These are phyloP conservation scores for Cercophora scortea DNA, from an alignment of 495 filamentous ascomycete genomes.

Conservation along the genomic window DNA sequence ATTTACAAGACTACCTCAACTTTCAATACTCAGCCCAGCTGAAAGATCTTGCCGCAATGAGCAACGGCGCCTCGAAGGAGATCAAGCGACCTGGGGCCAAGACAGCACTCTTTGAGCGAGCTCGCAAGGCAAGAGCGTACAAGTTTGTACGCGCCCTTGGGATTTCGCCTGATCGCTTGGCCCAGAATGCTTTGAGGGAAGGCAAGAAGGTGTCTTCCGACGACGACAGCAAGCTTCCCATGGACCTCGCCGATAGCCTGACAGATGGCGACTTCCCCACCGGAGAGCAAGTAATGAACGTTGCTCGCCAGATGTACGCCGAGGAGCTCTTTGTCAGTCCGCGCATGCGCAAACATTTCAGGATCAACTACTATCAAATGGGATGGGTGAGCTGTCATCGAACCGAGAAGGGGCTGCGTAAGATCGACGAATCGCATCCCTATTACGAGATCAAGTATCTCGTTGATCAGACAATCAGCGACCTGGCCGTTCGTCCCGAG, in stretches of 20 bases:
- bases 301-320: slow-evolving; percentile 79
- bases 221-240: slow-evolving; percentile 65
- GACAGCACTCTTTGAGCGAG: slow-evolving; percentile 68
- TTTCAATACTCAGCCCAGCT: slow-evolving; percentile 84
- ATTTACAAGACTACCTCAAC: slow-evolving; percentile 92
- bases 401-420: slow-evolving; percentile 88
- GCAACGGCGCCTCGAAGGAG: slow-evolving; percentile 38
- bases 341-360: slow-evolving; percentile 80
- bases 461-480: slow-evolving; percentile 70
- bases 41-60: slow-evolving; percentile 61
- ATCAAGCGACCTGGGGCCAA: slow-evolving; percentile 71
- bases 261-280: slow-evolving; percentile 67
- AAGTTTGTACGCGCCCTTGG: slow-evolving; percentile 81
- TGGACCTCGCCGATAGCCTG: slow-evolving; percentile 75
- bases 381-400: slow-evolving; percentile 77
- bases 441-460: slow-evolving; percentile 99
- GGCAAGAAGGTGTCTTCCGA: slow-evolving; percentile 74
- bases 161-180: slow-evolving; percentile 80
- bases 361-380: slow-evolving; percentile 70
- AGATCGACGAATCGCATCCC: slow-evolving; percentile 90
- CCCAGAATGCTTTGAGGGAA: slow-evolving; percentile 71
- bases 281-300: slow-evolving; percentile 63
- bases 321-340: slow-evolving; percentile 87
- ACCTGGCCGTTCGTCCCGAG: slow-evolving; percentile 76
- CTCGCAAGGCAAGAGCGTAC: slow-evolving; percentile 71